Percentiles rank a stretch among this genome's conserved stretches.
These are phyloP conservation scores for Buxus sempervirens DNA, from an alignment of 164 flowering plant species.

Conservation along the genomic window DNA sequence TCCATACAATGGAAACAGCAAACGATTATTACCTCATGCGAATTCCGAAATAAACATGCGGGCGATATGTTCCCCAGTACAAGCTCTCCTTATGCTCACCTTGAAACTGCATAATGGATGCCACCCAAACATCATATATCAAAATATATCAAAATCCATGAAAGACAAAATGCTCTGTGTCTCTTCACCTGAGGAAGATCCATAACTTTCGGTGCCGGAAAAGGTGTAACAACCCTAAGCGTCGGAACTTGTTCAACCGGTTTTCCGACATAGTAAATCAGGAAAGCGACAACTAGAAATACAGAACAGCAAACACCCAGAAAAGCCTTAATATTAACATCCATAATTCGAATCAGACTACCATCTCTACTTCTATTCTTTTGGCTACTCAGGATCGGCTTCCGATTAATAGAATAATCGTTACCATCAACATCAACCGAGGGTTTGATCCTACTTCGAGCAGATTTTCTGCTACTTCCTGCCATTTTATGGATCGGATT, in stretches of 20 bases:
- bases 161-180: not conserved
- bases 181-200: conserved; percentile 65
- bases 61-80: conserved; percentile 98
- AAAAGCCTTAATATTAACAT: conserved; percentile 30
- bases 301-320: conserved; percentile 31
- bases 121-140: not conserved
- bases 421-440: conserved; percentile 20
- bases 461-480: conserved; percentile 34
- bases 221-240: conserved; percentile 69
- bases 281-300: conserved; percentile 16
- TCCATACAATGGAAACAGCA: too few species aligned
- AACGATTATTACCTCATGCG: too few species aligned
- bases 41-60: conserved; percentile 75
- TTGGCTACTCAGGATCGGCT: conserved; percentile 12
- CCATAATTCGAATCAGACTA: conserved; percentile 23
- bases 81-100: conserved; percentile 93
- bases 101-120: conserved; percentile 61
- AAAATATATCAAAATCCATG: not conserved
- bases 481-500: conserved; percentile 23
- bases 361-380: conserved; percentile 19
- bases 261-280: conserved; percentile 4
- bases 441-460: conserved; percentile 43
- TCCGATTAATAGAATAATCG: conserved; percentile 8
- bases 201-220: conserved; percentile 74
- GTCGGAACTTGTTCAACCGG: conserved; percentile 20